Conservation (phyloP, 2,329 filamentous ascomycete species). For the Fusarium buharicum region DNA sequence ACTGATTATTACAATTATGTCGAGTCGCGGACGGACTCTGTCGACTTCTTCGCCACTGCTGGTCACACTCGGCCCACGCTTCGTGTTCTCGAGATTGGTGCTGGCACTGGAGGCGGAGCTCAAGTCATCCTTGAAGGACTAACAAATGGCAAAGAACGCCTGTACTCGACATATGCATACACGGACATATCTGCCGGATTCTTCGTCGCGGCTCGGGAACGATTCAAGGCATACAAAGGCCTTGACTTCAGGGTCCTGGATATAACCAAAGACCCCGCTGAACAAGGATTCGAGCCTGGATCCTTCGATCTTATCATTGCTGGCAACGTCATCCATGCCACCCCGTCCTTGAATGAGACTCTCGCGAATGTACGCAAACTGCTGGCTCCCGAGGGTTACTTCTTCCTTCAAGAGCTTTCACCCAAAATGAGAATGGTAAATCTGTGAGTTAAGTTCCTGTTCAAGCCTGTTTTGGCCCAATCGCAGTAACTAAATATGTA, state of each 20-base stretch:
- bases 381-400: constrained; percentile 45
- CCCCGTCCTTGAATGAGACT: constrained; percentile 39
- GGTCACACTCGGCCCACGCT: constrained; percentile 50
- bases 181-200: constrained; percentile 54
- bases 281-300: constrained; percentile 33
- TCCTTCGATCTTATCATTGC: constrained; percentile 45
- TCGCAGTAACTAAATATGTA: too few relatives aligned
- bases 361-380: constrained; percentile 31
- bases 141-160: neutral
- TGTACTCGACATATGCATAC: constrained; percentile 50
- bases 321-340: constrained; percentile 46
- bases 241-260: constrained; percentile 45
- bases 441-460: too few relatives aligned
- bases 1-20: neutral
- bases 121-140: constrained; percentile 9
- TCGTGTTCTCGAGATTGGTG: constrained; percentile 54
- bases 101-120: constrained; percentile 48
- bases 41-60: constrained; percentile 3
- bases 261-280: constrained; percentile 10
- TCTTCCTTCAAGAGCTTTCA: too few relatives aligned
- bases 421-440: too few relatives aligned
- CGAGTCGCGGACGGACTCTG: neutral
- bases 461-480: too few relatives aligned
- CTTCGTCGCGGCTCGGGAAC: constrained; percentile 42
- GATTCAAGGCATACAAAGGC: constrained; percentile 6